Evolutionary conservation across 2,329 filamentous ascomycete species (phyloP).

Genomic region (Alternaria hordeiaustralica): DNA sequence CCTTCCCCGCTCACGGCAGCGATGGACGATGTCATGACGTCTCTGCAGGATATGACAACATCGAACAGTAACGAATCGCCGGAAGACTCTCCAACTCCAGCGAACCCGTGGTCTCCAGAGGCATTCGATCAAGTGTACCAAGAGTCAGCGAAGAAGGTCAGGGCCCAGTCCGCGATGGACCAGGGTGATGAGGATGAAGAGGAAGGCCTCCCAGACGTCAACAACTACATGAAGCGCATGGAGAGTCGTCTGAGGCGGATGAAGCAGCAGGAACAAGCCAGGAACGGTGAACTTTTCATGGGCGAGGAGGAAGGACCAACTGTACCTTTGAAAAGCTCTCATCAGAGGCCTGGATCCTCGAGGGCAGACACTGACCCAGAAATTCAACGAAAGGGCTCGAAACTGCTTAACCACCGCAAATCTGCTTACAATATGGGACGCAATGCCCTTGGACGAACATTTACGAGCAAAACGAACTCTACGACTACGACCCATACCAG

Average conservation of each 20-base stretch:
- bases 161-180: constrained; percentile 75
- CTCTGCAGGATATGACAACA: constrained; percentile 83
- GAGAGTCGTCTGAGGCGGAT: constrained; percentile 78
- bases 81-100: constrained; percentile 63
- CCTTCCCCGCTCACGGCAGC: constrained; percentile 91
- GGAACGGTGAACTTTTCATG: constrained; percentile 59
- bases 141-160: constrained; percentile 48
- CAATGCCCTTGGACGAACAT: constrained; percentile 75
- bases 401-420: constrained; percentile 65
- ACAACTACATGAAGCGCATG: constrained; percentile 91
- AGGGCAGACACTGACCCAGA: constrained; percentile 37
- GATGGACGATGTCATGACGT: constrained; percentile 98
- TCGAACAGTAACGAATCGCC: constrained; percentile 58
- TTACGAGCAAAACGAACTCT: constrained; percentile 86
- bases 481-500: constrained; percentile 68
- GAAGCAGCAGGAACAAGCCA: constrained; percentile 58
- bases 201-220: constrained; percentile 72
- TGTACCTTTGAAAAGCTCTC: constrained; percentile 65
- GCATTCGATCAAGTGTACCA: constrained; percentile 70
- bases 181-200: constrained; percentile 61
- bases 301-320: constrained; percentile 56
- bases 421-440: constrained; percentile 80
- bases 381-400: constrained; percentile 39
- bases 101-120: constrained; percentile 89
- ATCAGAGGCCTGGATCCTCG: constrained; percentile 51